Evolutionary conservation across 2,329 filamentous ascomycete species (phyloP).

Genomic region (Aureobasidium sp.): DNA sequence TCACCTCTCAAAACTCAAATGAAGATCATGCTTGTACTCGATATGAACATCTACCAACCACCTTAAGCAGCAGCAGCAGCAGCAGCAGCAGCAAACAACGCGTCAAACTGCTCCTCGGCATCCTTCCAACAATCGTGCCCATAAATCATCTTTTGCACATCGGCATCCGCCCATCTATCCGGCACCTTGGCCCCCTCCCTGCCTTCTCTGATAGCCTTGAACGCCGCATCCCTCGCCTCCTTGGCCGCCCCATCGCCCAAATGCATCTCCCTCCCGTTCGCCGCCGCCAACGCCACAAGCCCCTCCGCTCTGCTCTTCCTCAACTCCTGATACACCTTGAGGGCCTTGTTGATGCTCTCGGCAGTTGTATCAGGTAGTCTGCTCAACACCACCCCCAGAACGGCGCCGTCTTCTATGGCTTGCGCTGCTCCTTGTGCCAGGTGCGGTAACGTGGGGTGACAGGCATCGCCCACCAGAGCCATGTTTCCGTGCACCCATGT

Average conservation of each 20-base stretch:
- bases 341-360: slow-evolving; percentile 42
- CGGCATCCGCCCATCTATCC: slow-evolving; percentile 45
- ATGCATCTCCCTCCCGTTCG: slow-evolving; percentile 46
- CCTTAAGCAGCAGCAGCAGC: slow-evolving; percentile 19
- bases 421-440: slow-evolving; percentile 57
- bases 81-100: slow-evolving; percentile 23
- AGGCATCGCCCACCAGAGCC: slow-evolving; percentile 51
- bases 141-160: slow-evolving; percentile 42
- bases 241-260: slow-evolving; percentile 50
- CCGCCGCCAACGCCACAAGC: slow-evolving; percentile 48
- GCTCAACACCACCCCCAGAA: slow-evolving; percentile 43
- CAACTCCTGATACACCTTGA: slow-evolving; percentile 48
- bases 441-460: slow-evolving; percentile 56
- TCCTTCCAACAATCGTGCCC: slow-evolving; percentile 37
- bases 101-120: slow-evolving; percentile 36
- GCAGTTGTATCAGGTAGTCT: slow-evolving; percentile 39
- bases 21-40: background rate
- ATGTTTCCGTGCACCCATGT: slow-evolving; percentile 50
- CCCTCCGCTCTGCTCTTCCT: slow-evolving; percentile 49
- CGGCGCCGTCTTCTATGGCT: slow-evolving; percentile 55
- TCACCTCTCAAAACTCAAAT: background rate
- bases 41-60: background rate
- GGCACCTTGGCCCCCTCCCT: slow-evolving; percentile 34
- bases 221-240: slow-evolving; percentile 48
- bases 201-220: slow-evolving; percentile 38